Conservation (phyloP, 306 rosid species). For the Pterocarpus santalinus region DNA sequence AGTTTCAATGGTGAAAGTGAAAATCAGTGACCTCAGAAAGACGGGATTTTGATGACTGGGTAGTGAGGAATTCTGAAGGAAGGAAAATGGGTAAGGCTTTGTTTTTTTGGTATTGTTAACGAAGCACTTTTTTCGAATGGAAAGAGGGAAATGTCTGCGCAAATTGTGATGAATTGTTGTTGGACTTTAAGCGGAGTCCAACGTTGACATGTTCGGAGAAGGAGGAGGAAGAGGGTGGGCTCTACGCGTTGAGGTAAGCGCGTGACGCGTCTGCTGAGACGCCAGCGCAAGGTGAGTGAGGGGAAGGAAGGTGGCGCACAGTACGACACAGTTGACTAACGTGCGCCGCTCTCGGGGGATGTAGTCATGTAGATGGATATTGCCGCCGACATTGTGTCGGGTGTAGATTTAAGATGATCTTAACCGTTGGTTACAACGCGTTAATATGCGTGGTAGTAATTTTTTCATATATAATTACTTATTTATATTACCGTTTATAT, state of each 20-base stretch:
- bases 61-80: not conserved
- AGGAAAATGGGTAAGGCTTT: not conserved
- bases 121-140: not conserved
- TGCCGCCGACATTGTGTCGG: constrained; percentile 6
- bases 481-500: too few relatives aligned
- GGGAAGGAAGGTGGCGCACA: constrained; percentile 4
- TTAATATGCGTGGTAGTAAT: too few relatives aligned
- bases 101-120: not conserved
- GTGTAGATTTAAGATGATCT: too few relatives aligned
- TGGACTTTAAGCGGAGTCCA: not conserved
- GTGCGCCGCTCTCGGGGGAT: not conserved
- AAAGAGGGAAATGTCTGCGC: not conserved
- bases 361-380: not conserved
- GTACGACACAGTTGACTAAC: constrained; percentile 14
- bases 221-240: not conserved
- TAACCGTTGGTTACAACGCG: too few relatives aligned
- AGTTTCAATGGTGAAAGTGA: constrained; percentile 3
- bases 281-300: constrained; percentile 29
- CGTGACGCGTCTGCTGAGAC: constrained; percentile 55
- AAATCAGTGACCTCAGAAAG: not conserved
- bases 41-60: constrained; percentile 30
- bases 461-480: too few relatives aligned
- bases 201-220: constrained; percentile 39
- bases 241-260: constrained; percentile 49
- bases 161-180: constrained; percentile 16